A percentile compares a stretch with the other conserved stretches of the same genome.
These are phyloP conservation scores for Penicillium argentinense DNA, from an alignment of 495 filamentous ascomycete species.

Conservation along the genomic window DNA sequence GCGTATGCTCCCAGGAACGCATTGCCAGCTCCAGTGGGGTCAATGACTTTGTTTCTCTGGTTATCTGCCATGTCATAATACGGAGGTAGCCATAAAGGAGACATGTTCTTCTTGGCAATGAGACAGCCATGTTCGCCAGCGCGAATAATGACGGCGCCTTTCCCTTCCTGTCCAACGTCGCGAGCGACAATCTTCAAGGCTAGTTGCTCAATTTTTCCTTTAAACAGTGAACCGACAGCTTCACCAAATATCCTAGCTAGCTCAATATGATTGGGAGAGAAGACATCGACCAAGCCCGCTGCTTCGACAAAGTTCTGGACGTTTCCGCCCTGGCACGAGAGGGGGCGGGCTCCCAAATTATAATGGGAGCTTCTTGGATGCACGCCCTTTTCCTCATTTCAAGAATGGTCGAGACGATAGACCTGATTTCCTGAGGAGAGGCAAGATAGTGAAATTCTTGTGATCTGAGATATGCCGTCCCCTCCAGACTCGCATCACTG, in stretches of 20 bases:
- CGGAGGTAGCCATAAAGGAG: constrained; percentile 28
- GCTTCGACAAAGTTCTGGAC: constrained; percentile 22
- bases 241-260: constrained; percentile 21
- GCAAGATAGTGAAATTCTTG: constrained; percentile 73
- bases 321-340: constrained; percentile 24
- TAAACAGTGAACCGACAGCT: constrained; percentile 4
- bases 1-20: constrained; percentile 35
- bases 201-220: constrained; percentile 26
- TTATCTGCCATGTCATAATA: constrained; percentile 15
- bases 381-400: constrained; percentile 7
- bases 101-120: constrained; percentile 7
- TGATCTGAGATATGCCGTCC: constrained; percentile 8
- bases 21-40: constrained; percentile 41
- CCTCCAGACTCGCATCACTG: constrained; percentile 8
- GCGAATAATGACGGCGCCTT: constrained; percentile 26
- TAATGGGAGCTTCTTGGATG: constrained; percentile 20
- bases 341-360: constrained; percentile 42
- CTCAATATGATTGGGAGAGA: constrained; percentile 42
- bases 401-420: constrained; percentile 8
- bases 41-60: constrained; percentile 18
- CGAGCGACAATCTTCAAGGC: constrained; percentile 16
- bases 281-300: constrained; percentile 27
- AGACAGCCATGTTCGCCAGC: constrained; percentile 36
- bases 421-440: constrained; percentile 54
- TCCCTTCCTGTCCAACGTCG: constrained; percentile 20